These are phyloP conservation scores for Nematocida displodere DNA, from an alignment of 371 early-diverging fungal genomes.

Conservation along the genomic window DNA sequence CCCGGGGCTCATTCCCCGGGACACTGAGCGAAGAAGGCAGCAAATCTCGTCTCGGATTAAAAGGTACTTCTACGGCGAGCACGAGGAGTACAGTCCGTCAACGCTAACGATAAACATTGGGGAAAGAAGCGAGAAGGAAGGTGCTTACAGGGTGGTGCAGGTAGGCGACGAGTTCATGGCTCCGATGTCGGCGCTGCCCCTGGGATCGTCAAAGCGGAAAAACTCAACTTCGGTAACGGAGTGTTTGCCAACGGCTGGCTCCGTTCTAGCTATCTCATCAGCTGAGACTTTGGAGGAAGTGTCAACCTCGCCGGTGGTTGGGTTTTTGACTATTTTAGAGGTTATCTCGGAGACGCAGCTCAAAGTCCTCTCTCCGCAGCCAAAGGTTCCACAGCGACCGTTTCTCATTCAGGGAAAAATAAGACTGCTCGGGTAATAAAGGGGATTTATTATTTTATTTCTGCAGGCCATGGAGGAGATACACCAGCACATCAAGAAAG, in stretches of 20 bases:
- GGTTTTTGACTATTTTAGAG: constrained; percentile 60
- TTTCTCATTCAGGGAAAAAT: constrained; percentile 61
- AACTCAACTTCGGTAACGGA: constrained; percentile 46
- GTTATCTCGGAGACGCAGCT: constrained; percentile 36
- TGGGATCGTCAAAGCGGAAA: constrained; percentile 60
- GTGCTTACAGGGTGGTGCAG: constrained; percentile 48
- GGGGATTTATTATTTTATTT: background rate
- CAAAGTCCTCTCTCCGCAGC: constrained; percentile 60
- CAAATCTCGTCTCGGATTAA: constrained; percentile 52
- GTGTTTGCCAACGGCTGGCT: constrained; percentile 41
- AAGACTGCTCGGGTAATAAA: constrained; percentile 54
- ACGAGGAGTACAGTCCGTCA: constrained; percentile 57
- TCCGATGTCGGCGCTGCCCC: constrained; percentile 63
- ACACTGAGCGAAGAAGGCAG: constrained; percentile 53
- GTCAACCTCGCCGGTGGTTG: constrained; percentile 55
- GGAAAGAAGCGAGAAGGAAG: background rate
- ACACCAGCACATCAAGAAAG: background rate
- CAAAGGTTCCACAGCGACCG: constrained; percentile 53
- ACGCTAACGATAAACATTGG: constrained; percentile 50
- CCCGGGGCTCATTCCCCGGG: constrained; percentile 31
- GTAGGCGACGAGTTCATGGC: constrained; percentile 63
- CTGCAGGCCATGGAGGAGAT: background rate
- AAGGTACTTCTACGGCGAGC: constrained; percentile 63
- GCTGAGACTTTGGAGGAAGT: constrained; percentile 60
- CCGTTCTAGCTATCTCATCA: constrained; percentile 62